Evolutionary conservation across 2,329 filamentous ascomycete species (phyloP), one percentile per base, ranked within the genome.

Genomic region (Cadophora sp.): DNA sequence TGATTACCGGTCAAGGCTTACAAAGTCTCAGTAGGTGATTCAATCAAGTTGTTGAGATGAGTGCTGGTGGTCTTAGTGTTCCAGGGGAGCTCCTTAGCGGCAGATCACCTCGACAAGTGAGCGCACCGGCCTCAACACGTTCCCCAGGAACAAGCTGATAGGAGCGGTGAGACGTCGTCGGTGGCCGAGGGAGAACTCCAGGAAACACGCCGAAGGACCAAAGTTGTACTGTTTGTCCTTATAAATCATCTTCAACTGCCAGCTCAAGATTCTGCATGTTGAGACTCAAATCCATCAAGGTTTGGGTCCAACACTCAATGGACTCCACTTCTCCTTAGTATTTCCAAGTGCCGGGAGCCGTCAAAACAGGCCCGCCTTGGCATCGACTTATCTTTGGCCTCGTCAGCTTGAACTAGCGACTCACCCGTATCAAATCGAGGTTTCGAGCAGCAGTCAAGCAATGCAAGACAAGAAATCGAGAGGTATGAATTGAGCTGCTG

Each of bases 11-110:
- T n/a, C 59, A 48, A 50, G 34, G 59, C 59, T 62, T 46, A 62
- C 40, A n/a, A 62, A 50, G 59, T 62, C 40, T 62, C 59, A 62
- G 43, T 14, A 62, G 37, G 24, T 62, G 59, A 34, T 31, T 31
- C 37, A 26, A 48, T 46, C 11, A 40, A 43, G 60, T 62, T 62
- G 61, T 51, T 64, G 61, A 53, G 61, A 64, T 64, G 61, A 31
- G 24, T 27, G 29, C 31, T n/a, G 61, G 34, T 40, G 40, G 16
- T 64, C 61, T 43, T n/a, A 48, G 48, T 34, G 59, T 19, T 63
- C 24, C 61, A 63, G 61, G 61, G 61, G 48, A 64, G 61, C 61
- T 64, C 50, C 14, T n/a, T 62, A 62, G 60, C 60, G 60, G 40
- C 60, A 51, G 29, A 62, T 50, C 55, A 22, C 56, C 56, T 59